These are phyloP conservation scores for Cyanophora paradoxa DNA, from an alignment of 78 protist genomes.

Conservation along the genomic window DNA sequence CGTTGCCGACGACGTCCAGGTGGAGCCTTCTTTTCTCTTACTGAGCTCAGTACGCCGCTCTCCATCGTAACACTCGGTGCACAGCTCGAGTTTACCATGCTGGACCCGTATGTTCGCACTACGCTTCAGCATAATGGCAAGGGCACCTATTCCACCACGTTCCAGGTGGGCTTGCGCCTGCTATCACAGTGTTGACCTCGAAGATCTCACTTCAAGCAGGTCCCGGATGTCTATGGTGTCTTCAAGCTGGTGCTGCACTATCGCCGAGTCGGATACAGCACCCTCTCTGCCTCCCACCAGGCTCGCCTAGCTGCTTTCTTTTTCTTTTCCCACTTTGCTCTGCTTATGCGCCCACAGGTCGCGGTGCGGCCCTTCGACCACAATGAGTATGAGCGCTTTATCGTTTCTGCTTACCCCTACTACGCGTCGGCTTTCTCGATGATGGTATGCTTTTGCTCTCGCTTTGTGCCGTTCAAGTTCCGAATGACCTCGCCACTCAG, in stretches of 20 bases:
- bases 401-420: slow-evolving; percentile 76
- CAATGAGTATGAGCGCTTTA: slow-evolving; percentile 74
- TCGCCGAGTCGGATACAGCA: slow-evolving; percentile 45
- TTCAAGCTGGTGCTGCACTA: slow-evolving; percentile 53
- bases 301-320: too few species aligned
- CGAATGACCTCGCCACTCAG: too few species aligned
- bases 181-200: neutral
- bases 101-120: slow-evolving; percentile 69
- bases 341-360: neutral
- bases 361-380: slow-evolving; percentile 75
- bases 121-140: slow-evolving; percentile 27
- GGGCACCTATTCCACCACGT: slow-evolving; percentile 23
- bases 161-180: slow-evolving; percentile 7
- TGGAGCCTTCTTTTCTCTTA: neutral
- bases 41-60: too few species aligned
- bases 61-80: too few species aligned
- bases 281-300: slow-evolving; percentile 1
- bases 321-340: neutral
- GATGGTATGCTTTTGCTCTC: slow-evolving; percentile 58
- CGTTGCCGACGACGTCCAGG: slow-evolving; percentile 29
- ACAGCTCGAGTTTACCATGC: slow-evolving; percentile 60
- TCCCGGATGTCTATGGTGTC: slow-evolving; percentile 81
- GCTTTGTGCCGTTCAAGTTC: too few species aligned
- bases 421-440: slow-evolving; percentile 66
- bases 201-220: neutral